These are phyloP conservation scores for Pseudonectria buxi DNA, from an alignment of 2,329 filamentous ascomycete genomes.

Conservation along the genomic window DNA sequence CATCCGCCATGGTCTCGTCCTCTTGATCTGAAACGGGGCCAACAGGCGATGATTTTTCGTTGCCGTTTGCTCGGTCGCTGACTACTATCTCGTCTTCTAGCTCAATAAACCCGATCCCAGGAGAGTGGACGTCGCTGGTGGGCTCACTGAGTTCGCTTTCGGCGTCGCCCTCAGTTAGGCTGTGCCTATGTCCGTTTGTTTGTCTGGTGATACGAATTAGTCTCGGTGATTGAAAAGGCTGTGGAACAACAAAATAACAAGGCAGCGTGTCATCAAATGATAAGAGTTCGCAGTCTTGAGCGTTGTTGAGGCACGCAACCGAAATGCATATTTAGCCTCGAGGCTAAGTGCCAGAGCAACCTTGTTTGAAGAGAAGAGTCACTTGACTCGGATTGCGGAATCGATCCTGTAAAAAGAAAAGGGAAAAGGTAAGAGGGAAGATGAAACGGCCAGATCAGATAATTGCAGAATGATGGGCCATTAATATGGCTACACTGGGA, in stretches of 20 bases:
- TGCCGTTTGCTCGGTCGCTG: slow-evolving; percentile 34
- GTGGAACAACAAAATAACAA: background rate
- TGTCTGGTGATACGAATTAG: slow-evolving; percentile 23
- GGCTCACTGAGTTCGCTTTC: slow-evolving; percentile 40
- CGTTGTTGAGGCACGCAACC: background rate
- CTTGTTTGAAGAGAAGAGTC: too few relatives aligned
- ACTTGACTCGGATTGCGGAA: slow-evolving; percentile 6
- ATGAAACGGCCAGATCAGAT: too few relatives aligned
- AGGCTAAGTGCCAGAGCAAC: too few relatives aligned
- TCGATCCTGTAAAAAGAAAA: slow-evolving; percentile 5
- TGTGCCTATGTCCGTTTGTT: slow-evolving; percentile 22
- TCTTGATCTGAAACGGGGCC: slow-evolving; percentile 29
- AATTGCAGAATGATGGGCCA: background rate
- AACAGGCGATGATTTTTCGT: slow-evolving; percentile 29
- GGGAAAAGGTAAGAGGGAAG: slow-evolving; percentile 1
- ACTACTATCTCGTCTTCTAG: slow-evolving; percentile 50
- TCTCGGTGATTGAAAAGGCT: slow-evolving; percentile 2
- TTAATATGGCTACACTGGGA: slow-evolving; percentile 2
- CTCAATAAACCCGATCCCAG: slow-evolving; percentile 30
- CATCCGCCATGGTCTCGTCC: slow-evolving; percentile 39
- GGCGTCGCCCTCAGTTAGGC: slow-evolving; percentile 33
- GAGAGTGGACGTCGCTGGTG: slow-evolving; percentile 27
- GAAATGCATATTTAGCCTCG: too few relatives aligned
- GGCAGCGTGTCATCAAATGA: background rate
- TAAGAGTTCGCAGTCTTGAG: background rate